Evolutionary conservation across 2,329 filamentous ascomycete genomes (phyloP), one percentile per base, ranked within the genome.

Genomic region (Xylariaceae sp.): DNA sequence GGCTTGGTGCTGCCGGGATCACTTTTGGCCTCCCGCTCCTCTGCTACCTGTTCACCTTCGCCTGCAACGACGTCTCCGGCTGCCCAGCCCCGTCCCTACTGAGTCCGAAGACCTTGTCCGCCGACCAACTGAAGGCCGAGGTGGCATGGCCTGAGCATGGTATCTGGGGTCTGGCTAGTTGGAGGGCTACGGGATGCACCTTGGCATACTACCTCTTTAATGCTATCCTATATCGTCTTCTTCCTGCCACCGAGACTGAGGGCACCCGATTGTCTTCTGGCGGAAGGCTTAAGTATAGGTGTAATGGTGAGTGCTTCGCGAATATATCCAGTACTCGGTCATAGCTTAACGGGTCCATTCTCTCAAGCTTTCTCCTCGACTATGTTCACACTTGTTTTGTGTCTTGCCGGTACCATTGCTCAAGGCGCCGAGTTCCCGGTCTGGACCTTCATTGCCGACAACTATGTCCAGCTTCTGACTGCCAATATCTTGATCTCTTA

Each of bases 401-500:
- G 88, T 50, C 86, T 86, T 32, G 87, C 87, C 7, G 93, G 92
- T 47, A 96, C 92, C 2, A 74, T 87, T 40, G 75, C 86, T 2
- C 84, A 93, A 65, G 93, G 93, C 54, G 85, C 91, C 49, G 82
- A 93, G 19, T 97, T 96, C 67, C 82, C 86, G 7, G 83, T 97
- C 49, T 99, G 93, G 93, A 90, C 88, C 21, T 98, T 92, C 75
- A 91, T 98, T 69, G 88, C 89, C 78, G 88, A 96, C 71, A 93
- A 98, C 77, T 96, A 93, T 71, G 70, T 95, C 49, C 91, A 93
- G 71, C 81, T 99, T 50, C 80, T 96, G 29, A 95, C 91, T 0
- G 85, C 89, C 60, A 96, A 93, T 72, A 85, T 96, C 58, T 67
- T 96, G 49, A 88, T 97, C 64, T 81, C 90, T 12, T 90, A 88